Evolutionary conservation across 768 basidiomycete species (phyloP).

Genomic region (Pleurotus pulmonarius): DNA sequence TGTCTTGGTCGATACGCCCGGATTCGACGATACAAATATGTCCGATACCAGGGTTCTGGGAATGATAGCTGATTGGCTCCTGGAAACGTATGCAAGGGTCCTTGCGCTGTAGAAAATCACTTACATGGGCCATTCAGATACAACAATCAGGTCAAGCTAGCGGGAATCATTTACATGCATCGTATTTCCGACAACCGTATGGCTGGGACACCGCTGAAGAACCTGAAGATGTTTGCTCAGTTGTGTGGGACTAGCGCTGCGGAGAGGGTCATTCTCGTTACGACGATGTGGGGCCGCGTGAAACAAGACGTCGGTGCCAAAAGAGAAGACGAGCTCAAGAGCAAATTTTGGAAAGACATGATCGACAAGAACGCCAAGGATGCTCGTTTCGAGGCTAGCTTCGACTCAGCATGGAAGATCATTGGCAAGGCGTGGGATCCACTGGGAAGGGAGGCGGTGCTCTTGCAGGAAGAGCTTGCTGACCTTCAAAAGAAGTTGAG

Average conservation of each 20-base stretch:
- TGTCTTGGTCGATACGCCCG: slow-evolving; percentile 19
- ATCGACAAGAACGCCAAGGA: not conserved
- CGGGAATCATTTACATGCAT: slow-evolving; percentile 27
- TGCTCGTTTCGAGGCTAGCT: slow-evolving; percentile 3
- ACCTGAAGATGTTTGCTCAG: slow-evolving; percentile 45
- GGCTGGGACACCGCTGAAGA: slow-evolving; percentile 38
- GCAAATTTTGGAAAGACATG: slow-evolving; percentile 10
- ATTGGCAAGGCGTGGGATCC: too few relatives aligned
- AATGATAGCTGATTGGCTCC: slow-evolving; percentile 14
- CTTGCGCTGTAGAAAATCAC: too few relatives aligned
- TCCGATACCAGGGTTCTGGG: slow-evolving; percentile 12
- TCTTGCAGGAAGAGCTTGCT: slow-evolving; percentile 11
- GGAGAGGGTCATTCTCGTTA: slow-evolving; percentile 43
- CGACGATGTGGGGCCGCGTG: slow-evolving; percentile 46
- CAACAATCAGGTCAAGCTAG: slow-evolving; percentile 19
- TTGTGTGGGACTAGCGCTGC: slow-evolving; percentile 42
- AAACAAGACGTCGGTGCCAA: slow-evolving; percentile 2
- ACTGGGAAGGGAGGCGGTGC: too few relatives aligned
- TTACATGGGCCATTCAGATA: slow-evolving; percentile 15
- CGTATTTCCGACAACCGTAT: slow-evolving; percentile 34
- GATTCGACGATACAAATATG: slow-evolving; percentile 17
- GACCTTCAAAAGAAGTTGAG: slow-evolving; percentile 6
- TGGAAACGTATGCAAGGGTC: slow-evolving; percentile 10
- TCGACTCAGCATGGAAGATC: too few relatives aligned
- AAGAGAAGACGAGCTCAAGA: slow-evolving; percentile 7